Conservation (phyloP, 208 protist genomes). For the Vickermania spadyakhi region DNA sequence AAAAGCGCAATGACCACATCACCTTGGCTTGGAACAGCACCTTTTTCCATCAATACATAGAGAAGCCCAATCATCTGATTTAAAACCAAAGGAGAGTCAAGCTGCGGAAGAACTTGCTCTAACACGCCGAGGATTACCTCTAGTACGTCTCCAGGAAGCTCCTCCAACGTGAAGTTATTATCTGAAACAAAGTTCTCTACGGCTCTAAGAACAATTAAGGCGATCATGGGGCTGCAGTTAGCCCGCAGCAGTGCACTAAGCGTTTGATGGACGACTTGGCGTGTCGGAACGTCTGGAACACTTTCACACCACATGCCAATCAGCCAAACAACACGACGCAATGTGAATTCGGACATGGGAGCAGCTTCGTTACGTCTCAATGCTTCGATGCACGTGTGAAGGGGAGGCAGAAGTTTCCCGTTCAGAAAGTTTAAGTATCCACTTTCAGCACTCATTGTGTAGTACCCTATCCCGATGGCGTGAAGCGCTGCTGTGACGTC, state of each 20-base stretch:
- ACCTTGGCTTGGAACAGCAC: constrained; percentile 18
- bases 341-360: constrained; percentile 33
- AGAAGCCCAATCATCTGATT: constrained; percentile 40
- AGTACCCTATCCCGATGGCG: constrained; percentile 76
- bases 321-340: constrained; percentile 76
- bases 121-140: constrained; percentile 33
- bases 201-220: constrained; percentile 35
- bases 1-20: constrained; percentile 50
- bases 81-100: constrained; percentile 27
- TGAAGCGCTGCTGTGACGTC: constrained; percentile 67
- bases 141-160: constrained; percentile 38
- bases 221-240: constrained; percentile 22
- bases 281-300: constrained; percentile 17
- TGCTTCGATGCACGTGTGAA: constrained; percentile 10
- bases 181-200: constrained; percentile 66
- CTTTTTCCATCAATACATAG: constrained; percentile 43
- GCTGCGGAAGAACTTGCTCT: constrained; percentile 27
- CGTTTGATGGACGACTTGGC: constrained; percentile 31
- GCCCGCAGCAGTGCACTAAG: constrained; percentile 37
- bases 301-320: constrained; percentile 85
- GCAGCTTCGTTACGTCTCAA: not conserved
- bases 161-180: constrained; percentile 28
- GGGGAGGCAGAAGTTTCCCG: constrained; percentile 44
- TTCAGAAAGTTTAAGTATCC: constrained; percentile 52
- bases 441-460: constrained; percentile 47